Conservation (phyloP, 1,139 yeast species). For the Nakaseomyces uthaithaninus region DNA sequence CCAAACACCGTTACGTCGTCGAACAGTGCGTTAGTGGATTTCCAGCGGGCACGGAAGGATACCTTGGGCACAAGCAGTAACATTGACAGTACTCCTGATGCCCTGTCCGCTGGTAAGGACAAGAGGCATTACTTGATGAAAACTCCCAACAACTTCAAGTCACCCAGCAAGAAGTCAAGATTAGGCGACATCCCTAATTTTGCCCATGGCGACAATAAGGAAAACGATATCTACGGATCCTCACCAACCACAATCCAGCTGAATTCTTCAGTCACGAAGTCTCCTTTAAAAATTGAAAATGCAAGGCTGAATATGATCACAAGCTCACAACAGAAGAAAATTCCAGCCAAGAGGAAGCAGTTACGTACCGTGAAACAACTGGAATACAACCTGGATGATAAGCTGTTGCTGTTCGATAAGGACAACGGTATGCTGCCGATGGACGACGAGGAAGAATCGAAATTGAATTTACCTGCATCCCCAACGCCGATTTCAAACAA, state of each 20-base stretch:
- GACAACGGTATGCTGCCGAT: constrained; percentile 20
- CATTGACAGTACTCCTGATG: constrained; percentile 13
- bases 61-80: constrained; percentile 4
- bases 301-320: constrained; percentile 2
- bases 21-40: constrained; percentile 31
- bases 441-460: constrained; percentile 15
- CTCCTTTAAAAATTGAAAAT: constrained; percentile 18
- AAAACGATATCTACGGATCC: constrained; percentile 24
- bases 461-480: constrained; percentile 19
- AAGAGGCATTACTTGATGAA: constrained; percentile 8
- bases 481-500: constrained; percentile 28
- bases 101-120: constrained; percentile 2
- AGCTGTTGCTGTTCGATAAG: constrained; percentile 8
- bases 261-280: constrained; percentile 30
- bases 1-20: constrained; percentile 21
- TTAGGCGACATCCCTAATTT: constrained; percentile 4
- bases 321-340: constrained; percentile 1
- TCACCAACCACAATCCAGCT: constrained; percentile 33
- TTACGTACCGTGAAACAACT: constrained; percentile 13
- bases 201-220: constrained; percentile 6
- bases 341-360: background rate
- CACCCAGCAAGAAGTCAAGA: constrained; percentile 5
- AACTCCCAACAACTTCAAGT: constrained; percentile 10
- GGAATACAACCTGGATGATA: constrained; percentile 14
- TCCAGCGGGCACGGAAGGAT: constrained; percentile 30